Conservation (phyloP, 441 rosid species). For the Eutrema salsugineum region DNA sequence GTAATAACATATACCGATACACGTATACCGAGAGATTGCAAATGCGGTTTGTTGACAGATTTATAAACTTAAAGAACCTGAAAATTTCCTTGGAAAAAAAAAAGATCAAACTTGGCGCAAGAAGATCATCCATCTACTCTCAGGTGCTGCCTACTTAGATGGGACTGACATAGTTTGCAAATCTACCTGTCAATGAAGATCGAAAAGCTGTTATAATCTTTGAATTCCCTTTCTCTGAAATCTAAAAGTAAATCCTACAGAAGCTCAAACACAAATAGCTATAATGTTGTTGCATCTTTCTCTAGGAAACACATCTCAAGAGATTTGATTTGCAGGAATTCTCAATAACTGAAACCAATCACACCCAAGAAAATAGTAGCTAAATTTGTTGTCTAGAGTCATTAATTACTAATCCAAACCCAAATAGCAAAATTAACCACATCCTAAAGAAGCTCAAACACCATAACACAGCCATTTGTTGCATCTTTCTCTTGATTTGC, state of each 20-base stretch:
- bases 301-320: not conserved
- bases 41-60: conserved; percentile 13
- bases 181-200: conserved; percentile 51
- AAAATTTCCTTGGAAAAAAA: not conserved
- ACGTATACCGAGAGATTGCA: conserved; percentile 7
- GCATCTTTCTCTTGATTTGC: no score
- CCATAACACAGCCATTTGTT: no score
- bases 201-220: not conserved
- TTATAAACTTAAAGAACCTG: conserved; percentile 22
- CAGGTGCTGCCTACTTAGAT: conserved; percentile 37
- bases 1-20: conserved; percentile 13
- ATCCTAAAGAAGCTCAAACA: no score
- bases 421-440: not conserved
- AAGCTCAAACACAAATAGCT: not conserved
- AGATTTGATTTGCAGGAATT: not conserved
- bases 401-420: not conserved
- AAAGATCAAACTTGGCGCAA: not conserved
- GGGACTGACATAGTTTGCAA: conserved; percentile 77
- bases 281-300: not conserved
- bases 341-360: not conserved
- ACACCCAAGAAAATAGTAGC: not conserved
- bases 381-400: not conserved
- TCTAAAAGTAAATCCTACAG: not conserved
- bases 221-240: not conserved
- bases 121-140: not conserved